A percentile compares a stretch with the other conserved stretches of the same genome.
Evolutionary conservation across 2,329 filamentous ascomycete genomes (phyloP).

Genomic region (Emericellopsis atlantica): DNA sequence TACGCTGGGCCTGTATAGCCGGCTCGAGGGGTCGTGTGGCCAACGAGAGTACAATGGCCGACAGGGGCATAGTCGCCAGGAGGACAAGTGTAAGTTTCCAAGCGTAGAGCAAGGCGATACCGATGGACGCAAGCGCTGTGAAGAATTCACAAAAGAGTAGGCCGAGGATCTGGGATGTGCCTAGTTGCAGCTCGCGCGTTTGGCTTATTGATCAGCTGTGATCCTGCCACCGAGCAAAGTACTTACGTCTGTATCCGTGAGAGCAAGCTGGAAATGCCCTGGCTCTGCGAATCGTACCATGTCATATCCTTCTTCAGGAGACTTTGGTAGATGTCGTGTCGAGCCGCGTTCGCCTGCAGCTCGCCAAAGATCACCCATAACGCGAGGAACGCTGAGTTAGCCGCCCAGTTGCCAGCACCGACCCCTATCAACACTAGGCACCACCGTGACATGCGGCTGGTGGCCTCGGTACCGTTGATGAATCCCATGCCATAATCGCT

Average conservation of each 20-base stretch:
- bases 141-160: slow-evolving; percentile 51
- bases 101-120: slow-evolving; percentile 64
- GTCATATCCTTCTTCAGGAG: slow-evolving; percentile 61
- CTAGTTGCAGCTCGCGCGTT: slow-evolving; percentile 68
- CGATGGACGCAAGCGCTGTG: slow-evolving; percentile 52
- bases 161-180: slow-evolving; percentile 69
- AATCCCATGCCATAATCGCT: slow-evolving; percentile 48
- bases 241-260: slow-evolving; percentile 61
- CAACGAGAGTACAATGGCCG: slow-evolving; percentile 44
- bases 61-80: slow-evolving; percentile 58
- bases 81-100: slow-evolving; percentile 79
- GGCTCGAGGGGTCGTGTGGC: slow-evolving; percentile 49
- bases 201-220: slow-evolving; percentile 24
- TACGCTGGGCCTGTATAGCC: slow-evolving; percentile 57
- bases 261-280: slow-evolving; percentile 61
- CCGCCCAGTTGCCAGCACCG: slow-evolving; percentile 52
- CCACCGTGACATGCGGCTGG: slow-evolving; percentile 43
- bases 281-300: slow-evolving; percentile 68
- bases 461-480: slow-evolving; percentile 34
- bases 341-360: slow-evolving; percentile 56
- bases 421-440: slow-evolving; percentile 51
- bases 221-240: not conserved
- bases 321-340: slow-evolving; percentile 51
- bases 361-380: slow-evolving; percentile 73
- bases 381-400: slow-evolving; percentile 53